A percentile compares a stretch with the other conserved stretches of the same genome.
These are phyloP conservation scores for Cutaneotrichosporon cavernicola DNA, from an alignment of 1,284 basidiomycete genomes.

Conservation along the genomic window DNA sequence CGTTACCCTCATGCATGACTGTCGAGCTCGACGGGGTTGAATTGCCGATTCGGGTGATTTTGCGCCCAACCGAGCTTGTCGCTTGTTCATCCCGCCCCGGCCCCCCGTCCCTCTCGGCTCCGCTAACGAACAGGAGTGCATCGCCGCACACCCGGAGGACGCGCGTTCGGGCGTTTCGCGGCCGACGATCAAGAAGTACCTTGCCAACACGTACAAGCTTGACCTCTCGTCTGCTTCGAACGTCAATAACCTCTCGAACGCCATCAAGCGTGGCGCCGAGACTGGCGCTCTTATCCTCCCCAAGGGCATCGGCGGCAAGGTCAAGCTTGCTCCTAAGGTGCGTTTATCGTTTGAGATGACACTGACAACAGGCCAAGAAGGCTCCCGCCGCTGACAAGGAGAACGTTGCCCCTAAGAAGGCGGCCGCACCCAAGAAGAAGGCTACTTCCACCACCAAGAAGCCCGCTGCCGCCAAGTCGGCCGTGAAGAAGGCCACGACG, in stretches of 20 bases:
- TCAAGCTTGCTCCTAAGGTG: constrained; percentile 67
- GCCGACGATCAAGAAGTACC: constrained; percentile 88
- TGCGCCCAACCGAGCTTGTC: constrained; percentile 4
- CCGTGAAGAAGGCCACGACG: constrained; percentile 33
- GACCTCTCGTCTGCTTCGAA: constrained; percentile 71
- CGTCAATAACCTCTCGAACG: constrained; percentile 74
- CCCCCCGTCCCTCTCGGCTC: neutral
- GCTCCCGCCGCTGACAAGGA: constrained; percentile 59
- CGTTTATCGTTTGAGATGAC: neutral
- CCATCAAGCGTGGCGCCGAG: constrained; percentile 74
- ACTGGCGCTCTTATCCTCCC: constrained; percentile 78
- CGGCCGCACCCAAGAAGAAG: constrained; percentile 33
- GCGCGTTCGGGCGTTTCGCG: constrained; percentile 82
- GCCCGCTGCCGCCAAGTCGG: constrained; percentile 29
- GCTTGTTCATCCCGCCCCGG: neutral
- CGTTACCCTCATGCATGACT: constrained; percentile 18
- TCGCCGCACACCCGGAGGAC: constrained; percentile 70
- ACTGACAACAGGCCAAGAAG: constrained; percentile 18
- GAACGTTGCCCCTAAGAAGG: constrained; percentile 47
- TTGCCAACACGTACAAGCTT: constrained; percentile 74
- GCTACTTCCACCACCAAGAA: constrained; percentile 41
- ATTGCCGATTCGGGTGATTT: constrained; percentile 40
- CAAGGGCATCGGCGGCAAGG: constrained; percentile 77
- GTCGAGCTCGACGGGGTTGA: constrained; percentile 7
- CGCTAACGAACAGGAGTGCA: constrained; percentile 62